Conservation (phyloP, 805 yeast species). For the Metschnikowia similis region DNA sequence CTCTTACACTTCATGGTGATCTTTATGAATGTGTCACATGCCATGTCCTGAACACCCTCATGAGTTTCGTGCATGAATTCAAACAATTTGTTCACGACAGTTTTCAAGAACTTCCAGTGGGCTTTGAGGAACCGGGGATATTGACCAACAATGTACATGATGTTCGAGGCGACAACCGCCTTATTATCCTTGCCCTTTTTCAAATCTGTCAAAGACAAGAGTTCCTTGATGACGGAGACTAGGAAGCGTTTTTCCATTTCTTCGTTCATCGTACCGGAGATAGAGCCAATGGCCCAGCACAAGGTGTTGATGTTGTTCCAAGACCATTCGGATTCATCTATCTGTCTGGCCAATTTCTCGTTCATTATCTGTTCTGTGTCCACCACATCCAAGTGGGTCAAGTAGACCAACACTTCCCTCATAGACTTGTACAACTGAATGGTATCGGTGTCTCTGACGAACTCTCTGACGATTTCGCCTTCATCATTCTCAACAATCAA, state of each 20-base stretch:
- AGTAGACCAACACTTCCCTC: constrained; percentile 91
- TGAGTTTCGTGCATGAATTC: constrained; percentile 99
- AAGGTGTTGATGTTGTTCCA: constrained; percentile 97
- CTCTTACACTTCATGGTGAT: constrained; percentile 93
- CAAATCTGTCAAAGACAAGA: constrained; percentile 88
- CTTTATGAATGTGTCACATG: constrained; percentile 97
- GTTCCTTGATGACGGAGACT: constrained; percentile 88
- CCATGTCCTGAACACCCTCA: constrained; percentile 99
- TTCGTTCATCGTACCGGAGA: constrained; percentile 97
- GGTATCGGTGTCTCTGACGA: constrained; percentile 95
- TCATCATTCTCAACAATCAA: constrained; percentile 96
- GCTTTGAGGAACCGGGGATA: constrained; percentile 96
- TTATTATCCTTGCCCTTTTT: constrained; percentile 97
- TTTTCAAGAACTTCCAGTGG: constrained; percentile 95
- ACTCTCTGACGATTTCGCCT: constrained; percentile 97
- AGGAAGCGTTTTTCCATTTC: constrained; percentile 93
- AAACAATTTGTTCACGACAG: constrained; percentile 91
- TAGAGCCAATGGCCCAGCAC: constrained; percentile 99
- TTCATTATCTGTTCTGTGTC: constrained; percentile 94
- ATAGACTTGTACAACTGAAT: constrained; percentile 91
- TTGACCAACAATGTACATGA: constrained; percentile 99
- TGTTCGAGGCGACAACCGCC: constrained; percentile 99
- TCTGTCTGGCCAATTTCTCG: constrained; percentile 83
- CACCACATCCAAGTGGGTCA: constrained; percentile 91
- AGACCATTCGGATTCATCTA: constrained; percentile 97